phyloP scores from a whole-genome alignment of 23 red algal species.

The Gracilariopsis chorda region DNA sequence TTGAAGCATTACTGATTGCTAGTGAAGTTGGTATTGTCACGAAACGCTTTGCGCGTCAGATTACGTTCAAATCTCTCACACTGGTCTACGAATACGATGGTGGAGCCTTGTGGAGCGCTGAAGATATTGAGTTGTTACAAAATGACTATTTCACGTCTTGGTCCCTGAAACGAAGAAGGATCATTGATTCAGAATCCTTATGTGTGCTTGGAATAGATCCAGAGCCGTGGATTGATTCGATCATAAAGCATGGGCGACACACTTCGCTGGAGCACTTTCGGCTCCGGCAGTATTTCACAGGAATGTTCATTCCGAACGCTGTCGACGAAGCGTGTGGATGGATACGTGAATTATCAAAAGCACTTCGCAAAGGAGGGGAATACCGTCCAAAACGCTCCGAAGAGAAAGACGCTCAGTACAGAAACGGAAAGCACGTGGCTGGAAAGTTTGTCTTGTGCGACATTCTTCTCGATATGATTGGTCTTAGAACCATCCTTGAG shows the following conservation, averaged over 20 bases:
- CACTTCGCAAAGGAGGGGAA: background rate
- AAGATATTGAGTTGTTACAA: background rate
- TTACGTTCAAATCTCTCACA: conserved; percentile 16
- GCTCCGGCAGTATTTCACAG: conserved; percentile 31
- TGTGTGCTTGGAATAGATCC: background rate
- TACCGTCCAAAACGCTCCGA: background rate
- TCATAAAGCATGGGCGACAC: background rate
- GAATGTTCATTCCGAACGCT: conserved; percentile 34
- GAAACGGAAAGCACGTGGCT: background rate
- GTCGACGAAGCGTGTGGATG: conserved; percentile 45
- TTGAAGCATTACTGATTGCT: conserved; percentile 33
- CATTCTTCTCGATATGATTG: conserved; percentile 27
- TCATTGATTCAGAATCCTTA: background rate
- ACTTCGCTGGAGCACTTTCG: conserved; percentile 4
- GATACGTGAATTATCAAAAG: conserved; percentile 37
- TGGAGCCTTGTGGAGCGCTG: background rate
- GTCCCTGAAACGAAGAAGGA: background rate
- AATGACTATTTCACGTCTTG: conserved; percentile 17
- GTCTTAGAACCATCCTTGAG: conserved; percentile 15
- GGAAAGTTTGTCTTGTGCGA: background rate
- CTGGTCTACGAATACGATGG: conserved; percentile 49
- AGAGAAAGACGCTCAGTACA: background rate
- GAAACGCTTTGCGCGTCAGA: background rate
- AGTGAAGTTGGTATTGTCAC: conserved; percentile 30
- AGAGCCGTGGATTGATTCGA: background rate